These are phyloP conservation scores for Microglena sp. DNA, from an alignment of 139 green algal species.

Conservation along the genomic window DNA sequence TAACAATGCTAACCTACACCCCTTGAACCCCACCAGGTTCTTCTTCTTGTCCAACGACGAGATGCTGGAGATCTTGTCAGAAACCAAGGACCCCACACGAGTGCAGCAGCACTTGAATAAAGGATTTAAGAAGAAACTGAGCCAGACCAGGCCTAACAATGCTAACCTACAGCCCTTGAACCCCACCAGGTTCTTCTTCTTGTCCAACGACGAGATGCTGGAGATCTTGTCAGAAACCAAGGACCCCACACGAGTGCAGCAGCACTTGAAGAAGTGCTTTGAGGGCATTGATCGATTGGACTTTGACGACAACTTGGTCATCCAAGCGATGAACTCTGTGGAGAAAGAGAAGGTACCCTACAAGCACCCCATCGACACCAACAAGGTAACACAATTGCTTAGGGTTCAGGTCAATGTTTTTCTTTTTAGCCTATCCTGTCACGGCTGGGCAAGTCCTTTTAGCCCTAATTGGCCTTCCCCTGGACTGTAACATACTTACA, in stretches of 20 bases:
- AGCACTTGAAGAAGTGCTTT: conserved; percentile 37
- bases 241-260: conserved; percentile 37
- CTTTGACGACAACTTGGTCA: conserved; percentile 35
- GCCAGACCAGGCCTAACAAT: too few relatives aligned
- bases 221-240: conserved; percentile 61
- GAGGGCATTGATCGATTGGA: conserved; percentile 20
- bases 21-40: conserved; percentile 50
- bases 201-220: conserved; percentile 75
- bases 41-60: conserved; percentile 79
- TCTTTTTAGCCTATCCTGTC: too few relatives aligned
- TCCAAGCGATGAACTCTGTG: conserved; percentile 57
- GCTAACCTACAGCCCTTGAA: too few relatives aligned
- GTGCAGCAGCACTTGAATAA: too few relatives aligned
- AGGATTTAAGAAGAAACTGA: too few relatives aligned
- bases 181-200: conserved; percentile 64
- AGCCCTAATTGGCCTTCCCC: too few relatives aligned
- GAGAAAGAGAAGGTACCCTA: conserved; percentile 61
- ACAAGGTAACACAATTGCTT: too few relatives aligned
- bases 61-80: conserved; percentile 66
- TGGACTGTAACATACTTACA: too few relatives aligned
- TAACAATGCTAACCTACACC: too few relatives aligned
- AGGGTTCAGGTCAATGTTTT: too few relatives aligned
- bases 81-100: conserved; percentile 52
- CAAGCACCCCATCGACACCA: conserved; percentile 35
- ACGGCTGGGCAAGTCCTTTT: too few relatives aligned